Conservation (phyloP, 805 yeast genomes). For the Saturnispora saitoi region DNA sequence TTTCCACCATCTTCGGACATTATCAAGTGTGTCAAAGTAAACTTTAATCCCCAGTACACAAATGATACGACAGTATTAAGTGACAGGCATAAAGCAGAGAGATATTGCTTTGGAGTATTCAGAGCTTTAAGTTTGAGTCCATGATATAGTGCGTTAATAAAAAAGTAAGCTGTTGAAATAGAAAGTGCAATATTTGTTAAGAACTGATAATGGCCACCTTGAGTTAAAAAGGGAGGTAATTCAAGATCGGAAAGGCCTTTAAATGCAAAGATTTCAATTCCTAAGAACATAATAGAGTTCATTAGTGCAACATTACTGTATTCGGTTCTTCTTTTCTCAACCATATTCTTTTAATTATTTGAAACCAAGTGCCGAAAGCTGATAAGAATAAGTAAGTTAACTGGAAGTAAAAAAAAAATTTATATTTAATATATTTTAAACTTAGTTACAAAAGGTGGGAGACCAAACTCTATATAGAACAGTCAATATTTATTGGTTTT, state of each 20-base stretch:
- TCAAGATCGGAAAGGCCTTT: slow-evolving; percentile 14
- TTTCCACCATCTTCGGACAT: slow-evolving; percentile 26
- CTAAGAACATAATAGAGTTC: slow-evolving; percentile 7
- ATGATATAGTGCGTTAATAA: slow-evolving; percentile 33
- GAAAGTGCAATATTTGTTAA: slow-evolving; percentile 56
- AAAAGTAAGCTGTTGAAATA: slow-evolving; percentile 36
- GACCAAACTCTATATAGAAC: too few species aligned
- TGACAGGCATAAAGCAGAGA: slow-evolving; percentile 48
- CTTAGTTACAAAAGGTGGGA: too few species aligned
- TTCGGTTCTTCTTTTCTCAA: not conserved
- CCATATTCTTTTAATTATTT: too few species aligned
- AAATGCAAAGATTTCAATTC: slow-evolving; percentile 13
- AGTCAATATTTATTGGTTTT: too few species aligned
- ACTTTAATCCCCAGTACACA: slow-evolving; percentile 62
- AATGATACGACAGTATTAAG: slow-evolving; percentile 52
- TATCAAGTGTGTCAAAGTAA: slow-evolving; percentile 44
- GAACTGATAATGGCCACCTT: slow-evolving; percentile 66
- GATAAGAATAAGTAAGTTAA: not conserved
- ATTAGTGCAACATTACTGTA: not conserved
- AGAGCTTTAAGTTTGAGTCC: slow-evolving; percentile 20
- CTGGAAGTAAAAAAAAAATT: too few species aligned
- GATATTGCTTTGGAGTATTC: slow-evolving; percentile 28
- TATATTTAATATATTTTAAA: too few species aligned
- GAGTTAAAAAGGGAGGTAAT: slow-evolving; percentile 41
- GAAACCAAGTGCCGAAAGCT: not conserved